Evolutionary conservation across 2,329 filamentous ascomycete genomes (phyloP).

Genomic region (Fusarium annulatum): DNA sequence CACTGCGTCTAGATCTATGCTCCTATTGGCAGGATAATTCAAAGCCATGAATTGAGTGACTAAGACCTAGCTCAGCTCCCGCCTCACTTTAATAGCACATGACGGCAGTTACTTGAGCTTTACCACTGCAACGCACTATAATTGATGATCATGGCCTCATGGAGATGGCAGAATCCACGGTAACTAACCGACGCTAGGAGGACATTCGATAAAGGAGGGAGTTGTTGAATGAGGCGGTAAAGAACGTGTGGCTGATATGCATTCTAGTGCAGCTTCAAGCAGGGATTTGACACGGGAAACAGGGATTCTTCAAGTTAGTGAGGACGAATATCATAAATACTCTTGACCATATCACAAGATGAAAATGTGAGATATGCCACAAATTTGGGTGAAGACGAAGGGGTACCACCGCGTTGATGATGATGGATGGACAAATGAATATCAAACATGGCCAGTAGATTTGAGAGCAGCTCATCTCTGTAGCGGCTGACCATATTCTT

Average conservation of each 20-base stretch:
- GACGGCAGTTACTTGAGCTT: background rate
- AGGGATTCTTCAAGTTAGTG: background rate
- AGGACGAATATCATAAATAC: background rate
- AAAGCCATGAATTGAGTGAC: background rate
- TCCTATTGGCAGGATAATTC: background rate
- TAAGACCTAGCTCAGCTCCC: background rate
- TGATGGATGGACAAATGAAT: background rate
- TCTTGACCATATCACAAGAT: constrained; percentile 6
- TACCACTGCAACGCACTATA: background rate
- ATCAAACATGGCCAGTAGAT: background rate
- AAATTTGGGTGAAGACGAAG: background rate
- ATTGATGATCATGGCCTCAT: background rate
- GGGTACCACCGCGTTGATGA: background rate
- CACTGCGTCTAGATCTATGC: background rate
- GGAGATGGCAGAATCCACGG: background rate
- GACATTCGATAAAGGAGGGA: background rate
- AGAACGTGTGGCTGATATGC: constrained; percentile 11
- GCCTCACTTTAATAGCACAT: constrained; percentile 16
- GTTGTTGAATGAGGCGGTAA: constrained; percentile 16
- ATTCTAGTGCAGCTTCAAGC: constrained; percentile 6
- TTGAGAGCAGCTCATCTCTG: background rate
- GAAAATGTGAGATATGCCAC: background rate
- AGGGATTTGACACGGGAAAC: constrained; percentile 14
- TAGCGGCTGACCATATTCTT: background rate
- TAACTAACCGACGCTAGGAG: background rate